These are phyloP conservation scores for Sechiopsis laciniata DNA, from an alignment of 306 rosid genomes.

Conservation along the genomic window DNA sequence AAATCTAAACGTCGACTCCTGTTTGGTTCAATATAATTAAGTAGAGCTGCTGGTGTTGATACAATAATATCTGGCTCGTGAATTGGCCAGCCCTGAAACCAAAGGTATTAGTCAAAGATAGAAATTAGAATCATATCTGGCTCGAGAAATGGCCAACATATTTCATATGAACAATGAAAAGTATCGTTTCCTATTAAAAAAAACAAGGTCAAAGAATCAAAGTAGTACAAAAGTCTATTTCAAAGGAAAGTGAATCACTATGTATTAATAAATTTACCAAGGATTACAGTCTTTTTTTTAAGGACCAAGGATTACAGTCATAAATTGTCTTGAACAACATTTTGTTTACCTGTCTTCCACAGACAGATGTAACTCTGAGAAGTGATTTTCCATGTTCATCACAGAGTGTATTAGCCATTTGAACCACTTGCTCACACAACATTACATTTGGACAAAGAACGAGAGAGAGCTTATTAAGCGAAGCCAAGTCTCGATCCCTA, in stretches of 20 bases:
- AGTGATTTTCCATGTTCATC: conserved; percentile 55
- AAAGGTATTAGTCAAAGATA: conserved; percentile 20
- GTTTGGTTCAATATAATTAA: conserved; percentile 63
- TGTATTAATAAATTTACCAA: not conserved
- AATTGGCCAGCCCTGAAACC: conserved; percentile 80
- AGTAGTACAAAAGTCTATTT: not conserved
- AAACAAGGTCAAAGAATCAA: not conserved
- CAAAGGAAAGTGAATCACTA: not conserved
- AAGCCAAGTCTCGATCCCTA: conserved; percentile 33
- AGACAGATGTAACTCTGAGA: conserved; percentile 60
- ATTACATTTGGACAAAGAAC: conserved; percentile 91
- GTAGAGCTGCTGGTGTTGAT: conserved; percentile 91
- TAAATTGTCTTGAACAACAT: conserved; percentile 18
- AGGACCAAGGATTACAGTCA: not conserved
- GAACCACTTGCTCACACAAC: conserved; percentile 79
- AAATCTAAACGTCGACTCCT: conserved; percentile 51
- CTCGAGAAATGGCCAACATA: too few relatives aligned
- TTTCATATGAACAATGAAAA: too few relatives aligned
- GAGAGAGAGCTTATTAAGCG: conserved; percentile 37
- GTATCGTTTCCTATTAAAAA: too few relatives aligned
- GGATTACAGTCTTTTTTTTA: not conserved
- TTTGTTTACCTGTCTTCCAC: conserved; percentile 75
- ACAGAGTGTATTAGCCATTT: conserved; percentile 72
- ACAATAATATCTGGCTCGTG: conserved; percentile 71
- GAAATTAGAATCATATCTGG: conserved; percentile 1